phyloP scores from a whole-genome alignment of 2,329 filamentous ascomycete species.

The Didymella keratinophila region DNA sequence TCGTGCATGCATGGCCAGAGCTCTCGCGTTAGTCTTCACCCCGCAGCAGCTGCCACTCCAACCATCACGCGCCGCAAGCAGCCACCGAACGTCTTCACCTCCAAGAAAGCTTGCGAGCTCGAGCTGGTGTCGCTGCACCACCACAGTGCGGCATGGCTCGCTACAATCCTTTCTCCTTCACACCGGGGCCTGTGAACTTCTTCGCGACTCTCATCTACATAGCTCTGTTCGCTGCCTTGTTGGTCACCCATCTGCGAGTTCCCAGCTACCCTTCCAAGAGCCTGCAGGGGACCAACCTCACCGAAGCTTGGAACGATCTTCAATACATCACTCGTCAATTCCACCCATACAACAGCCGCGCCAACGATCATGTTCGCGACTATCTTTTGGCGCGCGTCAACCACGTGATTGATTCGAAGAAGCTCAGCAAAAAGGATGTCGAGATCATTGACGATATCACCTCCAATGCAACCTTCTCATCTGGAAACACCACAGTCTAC shows the following conservation, averaged over 20 bases:
- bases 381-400: conserved; percentile 78
- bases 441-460: conserved; percentile 80
- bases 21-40: conserved; percentile 15
- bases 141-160: conserved; percentile 42
- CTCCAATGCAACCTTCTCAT: conserved; percentile 78
- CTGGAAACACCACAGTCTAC: conserved; percentile 67
- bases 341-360: conserved; percentile 87
- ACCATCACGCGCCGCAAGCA: conserved; percentile 27
- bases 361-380: conserved; percentile 80
- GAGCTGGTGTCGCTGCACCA: conserved; percentile 15
- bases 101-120: conserved; percentile 17
- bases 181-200: conserved; percentile 80
- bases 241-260: conserved; percentile 78
- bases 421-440: conserved; percentile 51
- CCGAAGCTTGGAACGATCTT: conserved; percentile 86
- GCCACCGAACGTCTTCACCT: conserved; percentile 3
- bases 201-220: conserved; percentile 80
- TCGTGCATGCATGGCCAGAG: conserved; percentile 8
- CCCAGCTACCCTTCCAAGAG: conserved; percentile 68
- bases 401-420: conserved; percentile 71
- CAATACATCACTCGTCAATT: conserved; percentile 75
- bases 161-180: conserved; percentile 71
- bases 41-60: conserved; percentile 16
- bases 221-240: conserved; percentile 74
- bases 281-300: conserved; percentile 75